Evolutionary conservation across 1,139 yeast genomes (phyloP).

Genomic region (Diutina pseudorugosa): DNA sequence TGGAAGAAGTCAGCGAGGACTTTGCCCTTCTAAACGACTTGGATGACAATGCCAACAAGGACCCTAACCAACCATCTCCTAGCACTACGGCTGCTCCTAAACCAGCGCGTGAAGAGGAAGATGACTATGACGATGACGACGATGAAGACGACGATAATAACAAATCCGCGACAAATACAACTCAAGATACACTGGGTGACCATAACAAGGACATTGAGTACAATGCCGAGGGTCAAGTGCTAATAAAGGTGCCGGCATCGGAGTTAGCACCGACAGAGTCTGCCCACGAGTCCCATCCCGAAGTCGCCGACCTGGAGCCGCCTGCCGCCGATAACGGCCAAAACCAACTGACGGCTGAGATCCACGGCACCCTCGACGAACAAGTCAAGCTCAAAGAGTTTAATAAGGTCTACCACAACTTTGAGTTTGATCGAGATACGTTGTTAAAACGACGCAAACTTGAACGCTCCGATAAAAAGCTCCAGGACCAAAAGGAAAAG

Average conservation of each 20-base stretch:
- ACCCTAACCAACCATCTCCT: not conserved
- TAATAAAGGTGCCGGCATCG: conserved; percentile 21
- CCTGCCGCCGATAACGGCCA: not conserved
- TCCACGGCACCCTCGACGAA: conserved; percentile 15
- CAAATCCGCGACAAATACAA: conserved; percentile 17
- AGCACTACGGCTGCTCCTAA: conserved; percentile 9
- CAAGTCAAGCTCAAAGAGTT: conserved; percentile 29
- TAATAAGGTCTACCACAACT: conserved; percentile 64
- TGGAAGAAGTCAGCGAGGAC: conserved; percentile 27
- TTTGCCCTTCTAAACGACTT: conserved; percentile 26
- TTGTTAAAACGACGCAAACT: conserved; percentile 64
- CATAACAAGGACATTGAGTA: conserved; percentile 9
- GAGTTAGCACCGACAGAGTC: conserved; percentile 9
- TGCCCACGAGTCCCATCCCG: conserved; percentile 1
- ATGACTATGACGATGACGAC: conserved; percentile 13
- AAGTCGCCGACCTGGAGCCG: conserved; percentile 3
- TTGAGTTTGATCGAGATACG: conserved; percentile 75
- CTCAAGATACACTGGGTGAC: conserved; percentile 18
- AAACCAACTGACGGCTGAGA: not conserved
- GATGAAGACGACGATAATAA: conserved; percentile 7
- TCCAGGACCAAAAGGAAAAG: conserved; percentile 27
- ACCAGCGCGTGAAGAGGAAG: conserved; percentile 11
- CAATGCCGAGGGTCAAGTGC: conserved; percentile 19
- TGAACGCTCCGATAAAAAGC: conserved; percentile 66
- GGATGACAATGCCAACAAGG: conserved; percentile 9